Evolutionary conservation across 129 eudicot genomes (phyloP).

Genomic region (Escallonia rubra): DNA sequence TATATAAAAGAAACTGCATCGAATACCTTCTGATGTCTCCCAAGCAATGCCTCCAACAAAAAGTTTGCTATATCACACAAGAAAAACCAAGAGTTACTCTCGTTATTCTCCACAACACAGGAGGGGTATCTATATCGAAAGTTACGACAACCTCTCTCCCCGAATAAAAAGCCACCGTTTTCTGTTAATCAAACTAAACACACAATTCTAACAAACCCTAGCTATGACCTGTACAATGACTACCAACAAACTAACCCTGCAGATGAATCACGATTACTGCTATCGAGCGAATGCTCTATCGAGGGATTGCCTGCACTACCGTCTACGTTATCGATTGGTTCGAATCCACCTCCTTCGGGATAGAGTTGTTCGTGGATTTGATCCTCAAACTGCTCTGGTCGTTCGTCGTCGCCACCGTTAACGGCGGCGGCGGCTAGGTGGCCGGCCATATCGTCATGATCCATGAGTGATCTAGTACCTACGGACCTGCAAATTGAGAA

Average conservation of each 20-base stretch:
- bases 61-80: conserved; percentile 76
- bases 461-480: conserved; percentile 50
- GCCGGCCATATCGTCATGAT: conserved; percentile 37
- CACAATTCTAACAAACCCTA: conserved; percentile 31
- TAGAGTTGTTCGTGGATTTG: conserved; percentile 19
- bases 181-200: conserved; percentile 27
- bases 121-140: conserved; percentile 12
- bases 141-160: conserved; percentile 24
- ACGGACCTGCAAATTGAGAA: conserved; percentile 30
- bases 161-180: conserved; percentile 12
- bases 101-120: conserved; percentile 3
- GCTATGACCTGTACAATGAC: conserved; percentile 22
- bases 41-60: conserved; percentile 98
- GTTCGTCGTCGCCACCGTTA: conserved; percentile 56
- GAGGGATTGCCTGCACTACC: conserved; percentile 46
- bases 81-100: conserved; percentile 58
- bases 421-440: conserved; percentile 22
- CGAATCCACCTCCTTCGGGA: conserved; percentile 15
- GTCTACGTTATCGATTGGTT: conserved; percentile 46
- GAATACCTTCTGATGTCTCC: conserved; percentile 87
- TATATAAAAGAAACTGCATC: too few species aligned
- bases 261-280: conserved; percentile 57
- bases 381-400: conserved; percentile 29
- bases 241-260: conserved; percentile 86
- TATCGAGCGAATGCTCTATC: conserved; percentile 47